Conservation (phyloP, 306 rosid species). For the Medicago truncatula region DNA sequence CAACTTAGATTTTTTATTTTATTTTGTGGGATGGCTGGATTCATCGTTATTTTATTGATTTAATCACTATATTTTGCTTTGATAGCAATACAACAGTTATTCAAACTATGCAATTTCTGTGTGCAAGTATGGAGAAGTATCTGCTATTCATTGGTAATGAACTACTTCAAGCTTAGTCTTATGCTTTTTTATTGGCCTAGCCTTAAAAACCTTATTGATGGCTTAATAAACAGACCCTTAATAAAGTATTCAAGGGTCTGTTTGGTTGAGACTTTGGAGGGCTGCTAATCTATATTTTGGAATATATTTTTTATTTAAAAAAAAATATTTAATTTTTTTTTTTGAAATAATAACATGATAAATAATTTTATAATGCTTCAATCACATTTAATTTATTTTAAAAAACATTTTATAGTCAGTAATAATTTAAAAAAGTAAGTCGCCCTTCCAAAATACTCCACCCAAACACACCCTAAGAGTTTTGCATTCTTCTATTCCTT, state of each 20-base stretch:
- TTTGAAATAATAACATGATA: too few species aligned
- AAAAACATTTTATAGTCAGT: too few species aligned
- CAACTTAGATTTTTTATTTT: neutral
- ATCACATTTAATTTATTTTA: too few species aligned
- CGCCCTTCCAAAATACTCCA: too few species aligned
- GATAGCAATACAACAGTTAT: neutral
- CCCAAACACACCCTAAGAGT: neutral
- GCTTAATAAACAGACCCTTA: too few species aligned
- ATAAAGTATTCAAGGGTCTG: neutral
- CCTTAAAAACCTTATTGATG: constrained; percentile 16
- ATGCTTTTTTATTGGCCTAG: constrained; percentile 5
- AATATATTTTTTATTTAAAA: too few species aligned
- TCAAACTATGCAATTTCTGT: constrained; percentile 14
- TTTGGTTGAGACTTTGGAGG: too few species aligned
- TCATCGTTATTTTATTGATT: neutral
- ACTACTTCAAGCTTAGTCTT: neutral
- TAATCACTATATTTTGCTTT: neutral
- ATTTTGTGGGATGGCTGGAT: neutral
- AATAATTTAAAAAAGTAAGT: too few species aligned
- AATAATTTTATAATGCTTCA: too few species aligned
- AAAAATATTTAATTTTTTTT: too few species aligned
- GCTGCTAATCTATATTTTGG: too few species aligned
- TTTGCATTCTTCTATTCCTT: constrained; percentile 9
- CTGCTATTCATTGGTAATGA: neutral
- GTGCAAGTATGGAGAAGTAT: constrained; percentile 7